Evolutionary conservation across 1,284 basidiomycete genomes (phyloP).

Genomic region (Trichosporon asahii): DNA sequence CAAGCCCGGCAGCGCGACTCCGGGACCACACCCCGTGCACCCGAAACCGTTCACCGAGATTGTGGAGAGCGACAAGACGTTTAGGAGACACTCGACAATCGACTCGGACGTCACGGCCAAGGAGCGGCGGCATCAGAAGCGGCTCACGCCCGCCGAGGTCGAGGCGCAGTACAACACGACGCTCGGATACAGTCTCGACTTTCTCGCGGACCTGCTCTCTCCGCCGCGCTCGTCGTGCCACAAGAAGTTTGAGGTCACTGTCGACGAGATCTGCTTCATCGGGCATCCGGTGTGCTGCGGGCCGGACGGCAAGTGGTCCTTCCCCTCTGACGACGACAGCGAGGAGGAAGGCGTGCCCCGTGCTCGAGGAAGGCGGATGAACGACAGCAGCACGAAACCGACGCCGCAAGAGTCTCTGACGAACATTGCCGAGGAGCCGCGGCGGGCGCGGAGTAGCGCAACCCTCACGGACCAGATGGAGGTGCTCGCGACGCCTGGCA

Average conservation of each 20-base stretch:
- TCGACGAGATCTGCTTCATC: slow-evolving; percentile 90
- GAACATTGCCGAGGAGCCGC: slow-evolving; percentile 18
- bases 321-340: slow-evolving; percentile 29
- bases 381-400: not conserved
- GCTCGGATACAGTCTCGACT: slow-evolving; percentile 75
- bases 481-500: not conserved
- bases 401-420: slow-evolving; percentile 11
- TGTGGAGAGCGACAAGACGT: slow-evolving; percentile 16
- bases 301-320: slow-evolving; percentile 64
- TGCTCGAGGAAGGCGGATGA: slow-evolving; percentile 21
- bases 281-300: slow-evolving; percentile 88
- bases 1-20: not conserved
- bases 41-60: slow-evolving; percentile 17
- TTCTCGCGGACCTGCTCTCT: slow-evolving; percentile 76
- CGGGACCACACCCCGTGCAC: not conserved
- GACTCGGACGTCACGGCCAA: slow-evolving; percentile 13
- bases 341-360: slow-evolving; percentile 24
- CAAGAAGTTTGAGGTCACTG: slow-evolving; percentile 86
- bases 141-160: slow-evolving; percentile 11
- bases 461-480: not conserved
- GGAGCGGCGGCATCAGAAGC: slow-evolving; percentile 1
- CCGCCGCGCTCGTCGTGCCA: slow-evolving; percentile 79
- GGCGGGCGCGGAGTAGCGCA: not conserved
- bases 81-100: slow-evolving; percentile 11
- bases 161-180: slow-evolving; percentile 42